These are phyloP conservation scores for Tulasnella sp. DNA, from an alignment of 768 basidiomycete genomes.

Conservation along the genomic window DNA sequence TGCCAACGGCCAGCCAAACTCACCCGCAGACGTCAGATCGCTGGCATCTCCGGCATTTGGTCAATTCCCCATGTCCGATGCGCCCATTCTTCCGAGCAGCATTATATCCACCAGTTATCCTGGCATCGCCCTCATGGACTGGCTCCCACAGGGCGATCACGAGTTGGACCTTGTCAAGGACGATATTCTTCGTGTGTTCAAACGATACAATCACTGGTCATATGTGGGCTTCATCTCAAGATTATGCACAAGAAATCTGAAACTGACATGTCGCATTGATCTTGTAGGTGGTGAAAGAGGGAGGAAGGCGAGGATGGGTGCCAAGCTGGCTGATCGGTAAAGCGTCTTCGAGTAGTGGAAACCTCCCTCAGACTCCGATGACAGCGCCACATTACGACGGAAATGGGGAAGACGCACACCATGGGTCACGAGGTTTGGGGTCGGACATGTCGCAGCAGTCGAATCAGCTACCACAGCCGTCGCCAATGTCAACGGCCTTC, in stretches of 20 bases:
- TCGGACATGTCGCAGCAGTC: neutral
- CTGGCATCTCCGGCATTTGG: conserved; percentile 1
- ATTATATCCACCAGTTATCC: conserved; percentile 98
- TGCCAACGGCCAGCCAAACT: neutral
- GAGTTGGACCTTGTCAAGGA: conserved; percentile 85
- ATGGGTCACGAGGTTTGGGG: neutral
- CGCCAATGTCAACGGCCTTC: conserved; percentile 7
- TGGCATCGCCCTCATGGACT: conserved; percentile 93
- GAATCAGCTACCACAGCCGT: neutral
- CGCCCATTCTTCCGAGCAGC: conserved; percentile 77
- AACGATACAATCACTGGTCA: conserved; percentile 97
- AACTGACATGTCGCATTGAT: too few species aligned
- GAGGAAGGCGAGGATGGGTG: conserved; percentile 36
- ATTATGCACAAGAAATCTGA: too few species aligned
- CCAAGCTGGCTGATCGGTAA: conserved; percentile 87
- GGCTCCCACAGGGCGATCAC: conserved; percentile 85
- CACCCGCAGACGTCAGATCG: neutral
- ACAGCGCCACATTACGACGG: neutral
- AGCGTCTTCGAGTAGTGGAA: conserved; percentile 33
- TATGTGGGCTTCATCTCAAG: conserved; percentile 68
- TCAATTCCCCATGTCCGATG: conserved; percentile 33
- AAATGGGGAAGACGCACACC: neutral
- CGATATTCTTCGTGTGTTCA: conserved; percentile 84
- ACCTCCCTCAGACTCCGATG: neutral
- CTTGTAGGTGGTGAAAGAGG: conserved; percentile 78